These are phyloP conservation scores for Macrocystidia cucumis DNA, from an alignment of 1,284 basidiomycete species.

Conservation along the genomic window DNA sequence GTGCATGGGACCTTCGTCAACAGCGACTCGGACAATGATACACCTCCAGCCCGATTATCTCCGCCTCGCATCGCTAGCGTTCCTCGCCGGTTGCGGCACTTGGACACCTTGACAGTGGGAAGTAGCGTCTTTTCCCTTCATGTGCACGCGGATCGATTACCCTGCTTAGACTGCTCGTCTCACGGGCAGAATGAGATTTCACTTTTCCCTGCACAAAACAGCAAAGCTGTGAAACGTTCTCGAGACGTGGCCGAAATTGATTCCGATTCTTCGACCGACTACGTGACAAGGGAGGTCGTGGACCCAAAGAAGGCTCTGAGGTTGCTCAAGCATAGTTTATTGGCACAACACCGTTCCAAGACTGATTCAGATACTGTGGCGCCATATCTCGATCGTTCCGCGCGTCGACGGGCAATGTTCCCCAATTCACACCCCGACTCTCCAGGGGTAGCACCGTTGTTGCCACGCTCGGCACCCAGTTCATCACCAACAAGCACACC, in stretches of 20 bases:
- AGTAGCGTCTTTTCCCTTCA: constrained; percentile 64
- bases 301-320: constrained; percentile 56
- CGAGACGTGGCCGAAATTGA: constrained; percentile 23
- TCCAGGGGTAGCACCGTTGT: constrained; percentile 28
- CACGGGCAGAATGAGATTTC: constrained; percentile 46
- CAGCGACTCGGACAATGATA: constrained; percentile 17
- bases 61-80: constrained; percentile 57
- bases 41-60: constrained; percentile 45
- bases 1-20: constrained; percentile 69
- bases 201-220: constrained; percentile 36
- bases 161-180: constrained; percentile 54
- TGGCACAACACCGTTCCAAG: constrained; percentile 34
- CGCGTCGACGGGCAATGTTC: constrained; percentile 52
- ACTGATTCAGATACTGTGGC: constrained; percentile 9
- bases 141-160: constrained; percentile 50
- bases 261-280: constrained; percentile 11
- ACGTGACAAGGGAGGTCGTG: constrained; percentile 17
- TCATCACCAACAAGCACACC: constrained; percentile 12
- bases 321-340: constrained; percentile 50
- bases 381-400: constrained; percentile 59
- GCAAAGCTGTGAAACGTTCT: constrained; percentile 18
- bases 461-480: constrained; percentile 7
- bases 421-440: constrained; percentile 38
- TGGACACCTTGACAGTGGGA: constrained; percentile 59
- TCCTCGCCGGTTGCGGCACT: constrained; percentile 52